Base-by-base conservation (phyloP, 768 basidiomycete species). In the Lactifluus volemus region DNA sequence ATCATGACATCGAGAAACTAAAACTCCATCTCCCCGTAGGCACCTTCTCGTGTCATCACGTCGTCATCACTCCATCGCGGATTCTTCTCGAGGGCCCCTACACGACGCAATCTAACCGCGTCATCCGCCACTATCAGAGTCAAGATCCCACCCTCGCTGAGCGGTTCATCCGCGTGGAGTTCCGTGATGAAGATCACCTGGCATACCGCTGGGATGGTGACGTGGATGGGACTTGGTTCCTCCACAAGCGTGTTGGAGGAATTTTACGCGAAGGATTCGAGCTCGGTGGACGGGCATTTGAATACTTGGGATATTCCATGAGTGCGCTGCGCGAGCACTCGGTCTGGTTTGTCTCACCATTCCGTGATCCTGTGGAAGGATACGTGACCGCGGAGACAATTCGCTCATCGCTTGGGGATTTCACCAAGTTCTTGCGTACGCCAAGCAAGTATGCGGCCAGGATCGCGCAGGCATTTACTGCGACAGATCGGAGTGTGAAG, bases 361-460 rank as follows among this genome's bases (percentile, higher is more conserved):
- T 92, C 71, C 15, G 73, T 12, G 75, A 81, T 62, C 70, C 73
- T 4, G 69, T 69, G 9, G 75, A 73, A 34, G 79, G 78, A 0
- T 53, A 53, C 41, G 76, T 92, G 29, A 78, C 78, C 10, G 81
- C 87, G 0, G 74, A 79, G 44, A 72, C 62, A 10, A 90, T 95
- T 59, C 79, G 91, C 17, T 63, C 74, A 11, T 73, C 77, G 1
- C 75, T 92, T 11, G 92, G 92, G 4, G 78, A 89, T 66, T 94
- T 93, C 68, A 70, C 75, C 7, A 77, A 76, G 12, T 65, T 72
- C 7, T 64, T 69, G 34, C 68, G 59, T n/a, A 65, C 56, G 30
- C 92, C 92, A 2, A 90, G 92, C 6, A 89, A 88, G 71, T 89
- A 82, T 66, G 92, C 89, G 6, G 92, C 92, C 12, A 81, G 92